Percentiles rank a stretch among this genome's conserved stretches.
Conservation (phyloP, 371 early-diverging fungal genomes). For the Rhizopus stolonifer region DNA sequence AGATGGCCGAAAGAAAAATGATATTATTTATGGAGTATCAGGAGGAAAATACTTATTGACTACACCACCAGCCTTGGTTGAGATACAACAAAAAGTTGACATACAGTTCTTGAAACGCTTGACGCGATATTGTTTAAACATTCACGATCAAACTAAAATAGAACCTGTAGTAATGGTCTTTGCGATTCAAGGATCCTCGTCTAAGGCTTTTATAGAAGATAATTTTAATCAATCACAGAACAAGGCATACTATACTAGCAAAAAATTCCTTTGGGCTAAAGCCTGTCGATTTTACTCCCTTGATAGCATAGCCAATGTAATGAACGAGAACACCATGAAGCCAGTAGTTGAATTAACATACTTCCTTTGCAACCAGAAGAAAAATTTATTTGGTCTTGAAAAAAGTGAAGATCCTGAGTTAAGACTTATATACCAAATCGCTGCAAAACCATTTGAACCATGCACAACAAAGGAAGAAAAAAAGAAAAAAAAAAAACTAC, state of each 20-base stretch:
- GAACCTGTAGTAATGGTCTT: slow-evolving; percentile 14
- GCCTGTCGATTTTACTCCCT: slow-evolving; percentile 15
- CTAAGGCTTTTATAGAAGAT: slow-evolving; percentile 14
- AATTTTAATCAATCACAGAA: slow-evolving; percentile 8
- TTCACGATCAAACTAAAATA: slow-evolving; percentile 9
- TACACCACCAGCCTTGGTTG: no score
- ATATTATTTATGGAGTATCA: no score
- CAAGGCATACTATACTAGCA: slow-evolving; percentile 14
- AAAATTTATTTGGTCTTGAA: slow-evolving; percentile 22
- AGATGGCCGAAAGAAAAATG: no score
- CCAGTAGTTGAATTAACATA: slow-evolving; percentile 16
- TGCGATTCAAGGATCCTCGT: slow-evolving; percentile 15
- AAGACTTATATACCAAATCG: slow-evolving; percentile 14
- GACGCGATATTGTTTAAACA: no score
- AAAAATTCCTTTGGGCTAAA: slow-evolving; percentile 17
- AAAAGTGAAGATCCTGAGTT: slow-evolving; percentile 20
- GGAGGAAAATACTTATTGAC: no score
- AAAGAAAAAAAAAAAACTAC: slow-evolving; percentile 13
- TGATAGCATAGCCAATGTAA: slow-evolving; percentile 10
- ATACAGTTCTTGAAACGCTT: no score
- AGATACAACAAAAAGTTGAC: no score
- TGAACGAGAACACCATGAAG: slow-evolving; percentile 6
- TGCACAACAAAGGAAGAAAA: slow-evolving; percentile 19
- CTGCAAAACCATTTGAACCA: slow-evolving; percentile 15
- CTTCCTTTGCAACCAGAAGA: slow-evolving; percentile 18